phyloP scores from a whole-genome alignment of 495 filamentous ascomycete genomes.

The Pyrenopolyporus hunteri region DNA sequence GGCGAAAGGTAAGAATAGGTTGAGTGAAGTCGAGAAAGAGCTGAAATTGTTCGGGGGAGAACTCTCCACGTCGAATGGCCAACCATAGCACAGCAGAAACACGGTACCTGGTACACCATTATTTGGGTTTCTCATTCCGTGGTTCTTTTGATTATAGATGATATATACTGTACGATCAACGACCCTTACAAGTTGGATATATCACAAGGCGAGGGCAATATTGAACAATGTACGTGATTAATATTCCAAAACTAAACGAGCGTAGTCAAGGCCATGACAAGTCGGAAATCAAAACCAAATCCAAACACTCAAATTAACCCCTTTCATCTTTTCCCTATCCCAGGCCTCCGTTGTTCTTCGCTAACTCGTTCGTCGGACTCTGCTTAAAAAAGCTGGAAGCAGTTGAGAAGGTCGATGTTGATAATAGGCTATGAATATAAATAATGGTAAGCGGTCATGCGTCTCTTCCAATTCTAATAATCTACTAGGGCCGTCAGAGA shows the following conservation, averaged over 20 bases:
- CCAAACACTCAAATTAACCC: neutral
- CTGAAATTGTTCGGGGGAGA: no score
- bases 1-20: no score
- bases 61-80: no score
- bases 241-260: constrained; percentile 31
- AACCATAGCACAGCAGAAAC: no score
- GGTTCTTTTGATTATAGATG: no score
- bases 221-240: no score
- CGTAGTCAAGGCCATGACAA: constrained; percentile 37
- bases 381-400: constrained; percentile 12
- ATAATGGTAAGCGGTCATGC: constrained; percentile 3
- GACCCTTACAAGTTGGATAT: no score
- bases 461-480: neutral
- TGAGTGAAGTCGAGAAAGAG: no score
- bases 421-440: neutral
- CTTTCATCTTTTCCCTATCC: constrained; percentile 11
- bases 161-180: no score
- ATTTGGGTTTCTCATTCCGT: no score
- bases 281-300: constrained; percentile 16
- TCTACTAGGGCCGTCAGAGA: neutral
- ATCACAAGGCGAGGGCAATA: no score
- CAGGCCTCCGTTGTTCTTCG: neutral
- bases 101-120: no score
- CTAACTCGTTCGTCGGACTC: neutral
- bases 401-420: constrained; percentile 31